phyloP scores from a whole-genome alignment of 2,329 filamentous ascomycete species.

The Aspergillus piperis region DNA sequence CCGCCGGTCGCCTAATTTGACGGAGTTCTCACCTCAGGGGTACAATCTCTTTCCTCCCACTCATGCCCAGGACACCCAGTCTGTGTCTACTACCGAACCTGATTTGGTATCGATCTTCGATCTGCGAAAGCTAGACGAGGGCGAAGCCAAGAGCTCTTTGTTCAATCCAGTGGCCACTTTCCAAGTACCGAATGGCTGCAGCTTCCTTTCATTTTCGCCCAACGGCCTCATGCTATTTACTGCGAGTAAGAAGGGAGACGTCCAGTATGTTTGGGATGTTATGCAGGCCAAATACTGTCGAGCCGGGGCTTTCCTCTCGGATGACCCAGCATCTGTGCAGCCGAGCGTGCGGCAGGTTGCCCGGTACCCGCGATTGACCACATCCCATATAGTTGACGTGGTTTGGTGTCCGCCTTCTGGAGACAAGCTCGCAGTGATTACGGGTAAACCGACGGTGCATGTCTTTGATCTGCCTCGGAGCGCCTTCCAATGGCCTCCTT shows the following conservation, averaged over 20 bases:
- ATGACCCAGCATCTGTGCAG: slow-evolving; percentile 33
- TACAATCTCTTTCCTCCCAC: slow-evolving; percentile 49
- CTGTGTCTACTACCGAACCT: slow-evolving; percentile 39
- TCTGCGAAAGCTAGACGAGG: slow-evolving; percentile 46
- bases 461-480: slow-evolving; percentile 81
- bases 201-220: slow-evolving; percentile 52
- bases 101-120: slow-evolving; percentile 51
- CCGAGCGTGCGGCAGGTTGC: slow-evolving; percentile 75
- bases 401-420: slow-evolving; percentile 81
- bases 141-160: slow-evolving; percentile 36
- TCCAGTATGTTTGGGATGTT: slow-evolving; percentile 54
- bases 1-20: slow-evolving; percentile 33
- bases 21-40: slow-evolving; percentile 33
- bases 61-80: slow-evolving; percentile 45
- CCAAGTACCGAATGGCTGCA: slow-evolving; percentile 51
- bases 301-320: slow-evolving; percentile 39
- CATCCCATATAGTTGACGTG: slow-evolving; percentile 86
- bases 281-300: slow-evolving; percentile 50
- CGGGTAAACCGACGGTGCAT: slow-evolving; percentile 92
- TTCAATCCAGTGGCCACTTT: slow-evolving; percentile 47
- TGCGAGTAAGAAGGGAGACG: slow-evolving; percentile 51
- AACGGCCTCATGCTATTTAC: slow-evolving; percentile 51
- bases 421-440: slow-evolving; percentile 83
- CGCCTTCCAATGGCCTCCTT: slow-evolving; percentile 85
- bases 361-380: slow-evolving; percentile 86